Percentiles rank a stretch among this genome's conserved stretches.
Evolutionary conservation across 192 early-diverging fungal genomes (phyloP).

Genomic region (Funneliformis mosseae): DNA sequence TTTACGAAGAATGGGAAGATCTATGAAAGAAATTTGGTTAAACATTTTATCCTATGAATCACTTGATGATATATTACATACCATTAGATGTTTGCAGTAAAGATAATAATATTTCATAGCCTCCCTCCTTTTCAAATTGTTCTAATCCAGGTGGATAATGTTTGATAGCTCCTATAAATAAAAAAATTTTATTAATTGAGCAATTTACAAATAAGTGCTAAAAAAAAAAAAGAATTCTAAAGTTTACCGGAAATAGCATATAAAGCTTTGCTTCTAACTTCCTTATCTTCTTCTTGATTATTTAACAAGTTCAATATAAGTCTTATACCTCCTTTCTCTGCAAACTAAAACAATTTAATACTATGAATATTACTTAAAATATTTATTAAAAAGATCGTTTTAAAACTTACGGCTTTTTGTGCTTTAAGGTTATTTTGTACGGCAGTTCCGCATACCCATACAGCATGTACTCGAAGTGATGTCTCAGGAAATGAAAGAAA

Average conservation of each 20-base stretch:
- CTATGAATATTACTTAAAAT: neutral
- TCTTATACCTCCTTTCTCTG: conserved; percentile 49
- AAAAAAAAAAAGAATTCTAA: neutral
- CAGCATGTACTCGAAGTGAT: conserved; percentile 65
- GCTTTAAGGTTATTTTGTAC: conserved; percentile 92
- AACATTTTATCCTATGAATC: neutral
- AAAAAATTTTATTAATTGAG: neutral
- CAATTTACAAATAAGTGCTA: neutral
- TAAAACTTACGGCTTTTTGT: conserved; percentile 64
- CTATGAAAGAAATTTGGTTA: conserved; percentile 25
- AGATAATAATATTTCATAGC: conserved; percentile 46
- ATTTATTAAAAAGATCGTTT: neutral
- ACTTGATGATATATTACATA: conserved; percentile 23
- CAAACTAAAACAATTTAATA: neutral
- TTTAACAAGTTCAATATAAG: conserved; percentile 51
- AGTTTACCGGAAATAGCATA: conserved; percentile 63
- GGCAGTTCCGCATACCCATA: conserved; percentile 93
- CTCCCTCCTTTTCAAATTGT: conserved; percentile 55
- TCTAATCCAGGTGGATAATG: conserved; percentile 56
- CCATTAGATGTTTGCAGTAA: conserved; percentile 52
- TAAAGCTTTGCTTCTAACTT: conserved; percentile 66
- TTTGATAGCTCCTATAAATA: conserved; percentile 52
- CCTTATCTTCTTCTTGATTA: conserved; percentile 38
- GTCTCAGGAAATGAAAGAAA: conserved; percentile 53
- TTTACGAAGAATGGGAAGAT: conserved; percentile 51